Conservation (phyloP, 768 basidiomycete species). For the Tulasnella calospora region DNA sequence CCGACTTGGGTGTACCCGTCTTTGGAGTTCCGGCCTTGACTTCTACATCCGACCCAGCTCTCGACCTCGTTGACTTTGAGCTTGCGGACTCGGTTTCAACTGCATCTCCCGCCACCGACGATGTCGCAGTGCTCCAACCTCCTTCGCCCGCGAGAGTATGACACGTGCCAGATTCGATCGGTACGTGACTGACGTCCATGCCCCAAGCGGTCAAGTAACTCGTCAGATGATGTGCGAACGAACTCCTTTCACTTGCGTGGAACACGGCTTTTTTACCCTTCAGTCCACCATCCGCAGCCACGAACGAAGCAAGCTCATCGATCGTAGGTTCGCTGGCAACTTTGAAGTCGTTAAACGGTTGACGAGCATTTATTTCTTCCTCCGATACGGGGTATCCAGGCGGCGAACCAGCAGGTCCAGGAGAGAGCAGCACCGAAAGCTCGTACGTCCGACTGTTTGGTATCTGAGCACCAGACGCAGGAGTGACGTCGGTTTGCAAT, state of each 20-base stretch:
- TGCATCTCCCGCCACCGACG: neutral
- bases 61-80: constrained; percentile 11
- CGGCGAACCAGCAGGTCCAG: constrained; percentile 46
- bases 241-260: constrained; percentile 78
- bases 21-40: neutral
- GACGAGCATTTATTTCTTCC: constrained; percentile 43
- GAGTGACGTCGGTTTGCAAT: constrained; percentile 21
- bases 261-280: constrained; percentile 78
- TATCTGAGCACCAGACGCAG: constrained; percentile 39
- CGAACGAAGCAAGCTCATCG: constrained; percentile 71
- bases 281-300: constrained; percentile 52
- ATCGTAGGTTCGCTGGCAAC: constrained; percentile 69
- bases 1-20: neutral
- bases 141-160: constrained; percentile 27
- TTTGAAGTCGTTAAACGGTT: constrained; percentile 47
- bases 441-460: constrained; percentile 46
- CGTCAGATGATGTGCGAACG: constrained; percentile 88
- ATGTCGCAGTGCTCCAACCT: neutral
- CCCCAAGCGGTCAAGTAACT: constrained; percentile 94
- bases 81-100: neutral
- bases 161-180: constrained; percentile 33
- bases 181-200: constrained; percentile 78
- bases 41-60: constrained; percentile 13
- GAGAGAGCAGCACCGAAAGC: constrained; percentile 58
- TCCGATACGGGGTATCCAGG: constrained; percentile 43